Evolutionary conservation across 768 basidiomycete species (phyloP).

Genomic region (Neoboletus magnificus): DNA sequence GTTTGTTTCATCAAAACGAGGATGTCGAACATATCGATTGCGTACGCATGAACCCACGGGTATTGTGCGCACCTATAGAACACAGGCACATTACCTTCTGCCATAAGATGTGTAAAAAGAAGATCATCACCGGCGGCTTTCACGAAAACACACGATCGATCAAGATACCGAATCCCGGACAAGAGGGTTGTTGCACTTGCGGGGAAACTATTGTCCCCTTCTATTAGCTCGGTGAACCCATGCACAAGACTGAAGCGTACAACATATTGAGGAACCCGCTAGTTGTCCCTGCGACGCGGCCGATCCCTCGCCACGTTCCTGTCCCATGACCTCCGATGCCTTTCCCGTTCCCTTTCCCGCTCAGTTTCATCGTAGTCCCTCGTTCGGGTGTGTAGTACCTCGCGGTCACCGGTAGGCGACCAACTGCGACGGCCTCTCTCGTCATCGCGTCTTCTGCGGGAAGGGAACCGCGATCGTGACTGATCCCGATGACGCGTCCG

Average conservation of each 20-base stretch:
- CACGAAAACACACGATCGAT: slow-evolving; percentile 8
- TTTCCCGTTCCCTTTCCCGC: slow-evolving; percentile 33
- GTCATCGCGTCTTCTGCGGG: slow-evolving; percentile 12
- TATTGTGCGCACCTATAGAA: slow-evolving; percentile 9
- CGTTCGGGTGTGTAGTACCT: slow-evolving; percentile 14
- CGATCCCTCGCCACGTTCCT: slow-evolving; percentile 40
- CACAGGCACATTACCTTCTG: slow-evolving; percentile 15
- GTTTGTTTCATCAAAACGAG: slow-evolving; percentile 23
- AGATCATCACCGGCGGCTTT: slow-evolving; percentile 12
- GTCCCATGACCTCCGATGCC: slow-evolving; percentile 54
- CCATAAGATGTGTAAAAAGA: slow-evolving; percentile 16
- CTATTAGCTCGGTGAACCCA: slow-evolving; percentile 6
- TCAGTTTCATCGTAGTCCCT: slow-evolving; percentile 29
- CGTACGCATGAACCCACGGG: slow-evolving; percentile 12
- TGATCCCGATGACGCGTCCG: slow-evolving; percentile 24
- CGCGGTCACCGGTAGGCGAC: slow-evolving; percentile 25
- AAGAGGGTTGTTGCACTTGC: background rate
- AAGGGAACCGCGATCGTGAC: slow-evolving; percentile 38
- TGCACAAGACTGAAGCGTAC: slow-evolving; percentile 1
- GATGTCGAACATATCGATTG: slow-evolving; percentile 7
- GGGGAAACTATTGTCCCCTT: background rate
- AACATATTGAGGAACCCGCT: slow-evolving; percentile 11
- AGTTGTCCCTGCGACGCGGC: slow-evolving; percentile 21
- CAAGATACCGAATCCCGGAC: slow-evolving; percentile 2
- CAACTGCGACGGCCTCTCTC: slow-evolving; percentile 29